Evolutionary conservation across 1,284 basidiomycete species (phyloP).

Genomic region (Rhodotorula sp.): DNA sequence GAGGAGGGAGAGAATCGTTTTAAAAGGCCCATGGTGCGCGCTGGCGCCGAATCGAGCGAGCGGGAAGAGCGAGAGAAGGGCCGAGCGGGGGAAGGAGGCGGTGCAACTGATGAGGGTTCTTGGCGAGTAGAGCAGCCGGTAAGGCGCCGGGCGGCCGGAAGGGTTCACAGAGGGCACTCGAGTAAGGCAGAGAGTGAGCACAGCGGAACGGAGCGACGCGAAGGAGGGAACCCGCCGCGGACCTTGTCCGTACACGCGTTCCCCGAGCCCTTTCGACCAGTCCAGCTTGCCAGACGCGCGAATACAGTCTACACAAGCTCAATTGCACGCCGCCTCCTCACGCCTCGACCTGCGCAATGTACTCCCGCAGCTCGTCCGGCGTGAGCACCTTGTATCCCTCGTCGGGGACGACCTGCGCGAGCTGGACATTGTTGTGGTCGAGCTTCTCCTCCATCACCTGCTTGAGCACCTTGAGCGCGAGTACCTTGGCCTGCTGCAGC

Average conservation of each 20-base stretch:
- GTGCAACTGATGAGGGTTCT: background rate
- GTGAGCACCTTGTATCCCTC: conserved; percentile 82
- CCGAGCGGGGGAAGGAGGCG: background rate
- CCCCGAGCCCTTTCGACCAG: too few species aligned
- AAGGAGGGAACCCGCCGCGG: too few species aligned
- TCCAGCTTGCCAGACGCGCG: too few species aligned
- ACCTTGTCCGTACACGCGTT: too few species aligned
- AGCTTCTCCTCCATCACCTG: conserved; percentile 99
- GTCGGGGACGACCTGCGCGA: conserved; percentile 73
- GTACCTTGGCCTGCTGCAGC: conserved; percentile 78
- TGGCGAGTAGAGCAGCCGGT: too few species aligned
- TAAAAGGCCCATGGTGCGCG: background rate
- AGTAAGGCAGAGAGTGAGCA: too few species aligned
- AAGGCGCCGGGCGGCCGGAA: too few species aligned
- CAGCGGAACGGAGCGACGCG: background rate
- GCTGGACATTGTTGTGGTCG: conserved; percentile 95
- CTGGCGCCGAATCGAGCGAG: background rate
- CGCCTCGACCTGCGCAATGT: conserved; percentile 54
- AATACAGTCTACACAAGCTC: background rate
- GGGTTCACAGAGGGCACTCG: too few species aligned
- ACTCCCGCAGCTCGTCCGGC: conserved; percentile 71
- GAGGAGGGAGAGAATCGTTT: background rate
- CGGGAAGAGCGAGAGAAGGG: background rate
- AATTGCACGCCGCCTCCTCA: background rate
- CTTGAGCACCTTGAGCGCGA: conserved; percentile 88